Evolutionary conservation across 106 monocot genomes (phyloP).

Genomic region (Dioscorea dumetorum): DNA sequence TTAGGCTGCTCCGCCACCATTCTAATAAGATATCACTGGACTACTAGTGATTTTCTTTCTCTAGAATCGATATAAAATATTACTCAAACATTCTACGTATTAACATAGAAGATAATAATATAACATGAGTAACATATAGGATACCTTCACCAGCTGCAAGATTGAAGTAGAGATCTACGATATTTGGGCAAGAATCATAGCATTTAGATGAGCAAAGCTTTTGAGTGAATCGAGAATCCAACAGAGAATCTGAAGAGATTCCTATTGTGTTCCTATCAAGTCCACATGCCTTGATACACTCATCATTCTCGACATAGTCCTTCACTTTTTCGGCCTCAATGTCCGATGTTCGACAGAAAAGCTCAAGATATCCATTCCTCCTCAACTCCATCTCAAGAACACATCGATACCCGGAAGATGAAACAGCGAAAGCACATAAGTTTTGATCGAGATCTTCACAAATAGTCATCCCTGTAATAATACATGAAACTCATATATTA

Average conservation of each 20-base stretch:
- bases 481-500: too few relatives aligned
- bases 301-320: constrained; percentile 26
- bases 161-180: constrained; percentile 45
- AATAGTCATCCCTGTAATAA: too few relatives aligned
- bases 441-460: constrained; percentile 22
- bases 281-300: constrained; percentile 26
- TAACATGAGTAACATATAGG: too few relatives aligned
- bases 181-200: constrained; percentile 22
- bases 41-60: too few relatives aligned
- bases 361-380: background rate
- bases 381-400: constrained; percentile 27
- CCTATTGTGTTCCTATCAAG: constrained; percentile 27
- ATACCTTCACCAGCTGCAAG: constrained; percentile 48
- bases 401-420: constrained; percentile 25
- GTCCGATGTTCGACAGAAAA: constrained; percentile 12
- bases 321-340: constrained; percentile 10
- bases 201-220: constrained; percentile 35
- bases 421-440: constrained; percentile 36
- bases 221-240: constrained; percentile 14
- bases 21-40: too few relatives aligned
- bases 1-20: too few relatives aligned
- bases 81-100: too few relatives aligned
- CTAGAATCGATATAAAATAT: too few relatives aligned
- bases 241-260: constrained; percentile 32
- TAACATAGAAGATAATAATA: too few relatives aligned